Evolutionary conservation across 768 basidiomycete species (phyloP).

Genomic region (Mycena pura): DNA sequence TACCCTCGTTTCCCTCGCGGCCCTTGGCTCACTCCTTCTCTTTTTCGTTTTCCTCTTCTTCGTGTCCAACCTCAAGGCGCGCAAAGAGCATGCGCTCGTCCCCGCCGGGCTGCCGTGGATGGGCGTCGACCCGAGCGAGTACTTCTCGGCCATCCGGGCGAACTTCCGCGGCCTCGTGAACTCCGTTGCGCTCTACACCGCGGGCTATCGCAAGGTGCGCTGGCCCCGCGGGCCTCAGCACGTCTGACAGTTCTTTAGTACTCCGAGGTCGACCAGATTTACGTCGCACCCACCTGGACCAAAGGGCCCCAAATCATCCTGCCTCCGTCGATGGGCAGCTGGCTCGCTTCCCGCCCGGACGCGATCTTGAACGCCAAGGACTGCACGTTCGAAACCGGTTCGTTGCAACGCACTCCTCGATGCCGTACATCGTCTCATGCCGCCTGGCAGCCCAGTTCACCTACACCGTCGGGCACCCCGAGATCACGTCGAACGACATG

Average conservation of each 20-base stretch:
- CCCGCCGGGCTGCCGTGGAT: constrained; percentile 13
- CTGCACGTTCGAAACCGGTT: constrained; percentile 23
- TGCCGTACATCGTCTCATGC: no score
- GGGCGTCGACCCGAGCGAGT: neutral
- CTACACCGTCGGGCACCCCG: constrained; percentile 23
- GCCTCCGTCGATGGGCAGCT: constrained; percentile 5
- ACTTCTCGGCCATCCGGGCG: constrained; percentile 12
- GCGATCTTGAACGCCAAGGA: constrained; percentile 22
- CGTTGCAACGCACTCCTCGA: neutral
- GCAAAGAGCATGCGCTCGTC: constrained; percentile 16
- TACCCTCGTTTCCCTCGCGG: no score
- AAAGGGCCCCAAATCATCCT: constrained; percentile 22
- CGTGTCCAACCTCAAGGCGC: constrained; percentile 18
- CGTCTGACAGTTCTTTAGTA: neutral
- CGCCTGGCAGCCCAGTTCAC: constrained; percentile 25
- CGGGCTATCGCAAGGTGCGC: constrained; percentile 17
- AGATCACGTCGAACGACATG: constrained; percentile 21
- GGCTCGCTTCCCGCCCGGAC: constrained; percentile 14
- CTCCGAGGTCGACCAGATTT: constrained; percentile 5
- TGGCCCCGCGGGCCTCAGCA: neutral
- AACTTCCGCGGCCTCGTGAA: constrained; percentile 17
- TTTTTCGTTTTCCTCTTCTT: constrained; percentile 22
- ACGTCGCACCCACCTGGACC: constrained; percentile 21
- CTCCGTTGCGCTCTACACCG: constrained; percentile 9
- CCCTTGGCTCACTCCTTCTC: neutral